Conservation (phyloP, 2,329 filamentous ascomycete genomes). For the Dryadomyces sulphureus region DNA sequence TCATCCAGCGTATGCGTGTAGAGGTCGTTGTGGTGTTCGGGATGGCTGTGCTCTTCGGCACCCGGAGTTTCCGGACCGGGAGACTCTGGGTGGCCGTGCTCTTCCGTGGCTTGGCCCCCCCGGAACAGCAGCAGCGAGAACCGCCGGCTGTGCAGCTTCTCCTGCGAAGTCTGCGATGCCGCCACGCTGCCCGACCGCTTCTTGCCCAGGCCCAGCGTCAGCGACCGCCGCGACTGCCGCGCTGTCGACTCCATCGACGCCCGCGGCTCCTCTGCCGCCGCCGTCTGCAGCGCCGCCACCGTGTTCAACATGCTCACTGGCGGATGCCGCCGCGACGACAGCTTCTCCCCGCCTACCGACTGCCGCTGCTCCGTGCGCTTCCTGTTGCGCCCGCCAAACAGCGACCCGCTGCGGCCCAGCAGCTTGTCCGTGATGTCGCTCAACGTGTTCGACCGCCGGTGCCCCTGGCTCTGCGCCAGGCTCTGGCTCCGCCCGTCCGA, state of each 20-base stretch:
- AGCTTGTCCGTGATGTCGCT: conserved; percentile 72
- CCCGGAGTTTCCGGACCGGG: too few relatives aligned
- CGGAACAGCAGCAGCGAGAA: conserved; percentile 62
- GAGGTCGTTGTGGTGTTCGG: too few relatives aligned
- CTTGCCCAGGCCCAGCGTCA: conserved; percentile 53
- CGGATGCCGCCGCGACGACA: conserved; percentile 52
- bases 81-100: too few relatives aligned
- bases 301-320: conserved; percentile 71
- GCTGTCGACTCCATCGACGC: conserved; percentile 51
- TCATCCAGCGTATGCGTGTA: too few relatives aligned
- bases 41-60: too few relatives aligned
- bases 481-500: neutral
- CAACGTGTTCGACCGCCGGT: conserved; percentile 61
- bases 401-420: conserved; percentile 68
- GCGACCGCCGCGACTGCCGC: conserved; percentile 48
- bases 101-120: conserved; percentile 53
- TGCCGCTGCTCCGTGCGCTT: conserved; percentile 30
- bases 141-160: conserved; percentile 41
- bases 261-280: conserved; percentile 23
- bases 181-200: conserved; percentile 54
- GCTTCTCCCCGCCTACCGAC: conserved; percentile 27
- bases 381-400: conserved; percentile 52
- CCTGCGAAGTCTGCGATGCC: conserved; percentile 39
- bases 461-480: conserved; percentile 31
- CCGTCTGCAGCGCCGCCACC: neutral